phyloP scores from a whole-genome alignment of 1,284 basidiomycete species.

The Ustilago cynodontis region DNA sequence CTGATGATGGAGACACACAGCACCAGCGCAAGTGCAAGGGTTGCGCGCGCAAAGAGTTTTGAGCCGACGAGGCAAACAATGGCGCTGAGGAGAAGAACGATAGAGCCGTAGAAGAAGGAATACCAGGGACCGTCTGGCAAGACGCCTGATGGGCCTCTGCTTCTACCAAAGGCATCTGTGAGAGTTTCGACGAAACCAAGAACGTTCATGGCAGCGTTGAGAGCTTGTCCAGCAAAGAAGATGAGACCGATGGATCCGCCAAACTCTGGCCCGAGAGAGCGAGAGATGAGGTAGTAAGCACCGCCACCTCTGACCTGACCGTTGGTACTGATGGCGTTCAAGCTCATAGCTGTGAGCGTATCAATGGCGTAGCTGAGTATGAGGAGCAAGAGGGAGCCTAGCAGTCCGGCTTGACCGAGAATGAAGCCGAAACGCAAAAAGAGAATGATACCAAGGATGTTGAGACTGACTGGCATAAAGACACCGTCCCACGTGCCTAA shows the following conservation, averaged over 20 bases:
- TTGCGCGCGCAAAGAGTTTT: conserved; percentile 65
- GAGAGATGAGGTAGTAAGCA: conserved; percentile 69
- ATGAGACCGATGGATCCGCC: conserved; percentile 69
- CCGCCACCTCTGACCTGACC: conserved; percentile 69
- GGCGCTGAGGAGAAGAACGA: conserved; percentile 62
- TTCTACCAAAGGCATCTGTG: conserved; percentile 63
- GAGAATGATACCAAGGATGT: conserved; percentile 69
- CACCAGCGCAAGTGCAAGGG: conserved; percentile 62
- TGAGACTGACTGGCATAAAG: conserved; percentile 69
- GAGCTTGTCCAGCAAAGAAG: conserved; percentile 67
- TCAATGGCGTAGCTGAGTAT: conserved; percentile 66
- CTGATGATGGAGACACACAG: conserved; percentile 62
- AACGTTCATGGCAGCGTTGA: conserved; percentile 69
- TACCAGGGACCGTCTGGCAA: conserved; percentile 68
- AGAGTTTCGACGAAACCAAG: conserved; percentile 68
- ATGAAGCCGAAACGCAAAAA: conserved; percentile 69
- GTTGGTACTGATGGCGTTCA: conserved; percentile 68
- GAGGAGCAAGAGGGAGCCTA: conserved; percentile 64
- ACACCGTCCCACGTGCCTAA: conserved; percentile 69
- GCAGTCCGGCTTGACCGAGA: conserved; percentile 66
- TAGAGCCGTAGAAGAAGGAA: conserved; percentile 64
- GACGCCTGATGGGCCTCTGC: conserved; percentile 47
- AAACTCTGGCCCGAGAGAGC: conserved; percentile 68
- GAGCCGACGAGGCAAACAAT: conserved; percentile 67
- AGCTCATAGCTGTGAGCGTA: conserved; percentile 66